phyloP scores from a whole-genome alignment of 2,329 filamentous ascomycete genomes.

The Sclerotinia borealis region DNA sequence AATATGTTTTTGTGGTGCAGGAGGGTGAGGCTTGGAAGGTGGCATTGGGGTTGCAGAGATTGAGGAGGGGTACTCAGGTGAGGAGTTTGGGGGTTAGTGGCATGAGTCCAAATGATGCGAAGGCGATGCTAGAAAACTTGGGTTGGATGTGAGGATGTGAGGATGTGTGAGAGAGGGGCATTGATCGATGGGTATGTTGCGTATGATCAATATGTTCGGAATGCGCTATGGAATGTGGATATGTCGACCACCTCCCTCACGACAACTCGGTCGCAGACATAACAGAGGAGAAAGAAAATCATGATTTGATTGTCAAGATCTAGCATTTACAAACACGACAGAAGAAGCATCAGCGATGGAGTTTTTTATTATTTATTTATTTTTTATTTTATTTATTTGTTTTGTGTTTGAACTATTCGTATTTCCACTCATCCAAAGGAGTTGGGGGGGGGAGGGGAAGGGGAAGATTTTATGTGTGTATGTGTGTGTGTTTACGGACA shows the following conservation, averaged over 20 bases:
- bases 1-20: conserved; percentile 57
- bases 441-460: too few species aligned
- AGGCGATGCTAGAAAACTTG: conserved; percentile 50
- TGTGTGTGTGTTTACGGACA: background rate
- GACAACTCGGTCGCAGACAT: too few species aligned
- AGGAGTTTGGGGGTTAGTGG: conserved; percentile 53
- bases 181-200: background rate
- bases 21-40: conserved; percentile 66
- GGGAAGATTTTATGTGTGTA: too few species aligned
- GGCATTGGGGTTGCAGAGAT: conserved; percentile 51
- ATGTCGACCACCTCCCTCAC: too few species aligned
- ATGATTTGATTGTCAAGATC: background rate
- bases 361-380: conserved; percentile 15
- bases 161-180: background rate
- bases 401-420: too few species aligned
- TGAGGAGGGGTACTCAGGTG: conserved; percentile 55
- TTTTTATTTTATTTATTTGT: background rate
- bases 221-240: conserved; percentile 20
- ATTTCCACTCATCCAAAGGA: background rate
- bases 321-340: conserved; percentile 1
- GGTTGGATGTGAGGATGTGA: conserved; percentile 37
- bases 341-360: conserved; percentile 27
- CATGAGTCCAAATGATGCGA: conserved; percentile 49
- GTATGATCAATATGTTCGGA: too few species aligned
- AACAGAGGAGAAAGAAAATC: background rate